Conservation (phyloP, 2,329 filamentous ascomycete genomes). For the Fonsecaea monophora region DNA sequence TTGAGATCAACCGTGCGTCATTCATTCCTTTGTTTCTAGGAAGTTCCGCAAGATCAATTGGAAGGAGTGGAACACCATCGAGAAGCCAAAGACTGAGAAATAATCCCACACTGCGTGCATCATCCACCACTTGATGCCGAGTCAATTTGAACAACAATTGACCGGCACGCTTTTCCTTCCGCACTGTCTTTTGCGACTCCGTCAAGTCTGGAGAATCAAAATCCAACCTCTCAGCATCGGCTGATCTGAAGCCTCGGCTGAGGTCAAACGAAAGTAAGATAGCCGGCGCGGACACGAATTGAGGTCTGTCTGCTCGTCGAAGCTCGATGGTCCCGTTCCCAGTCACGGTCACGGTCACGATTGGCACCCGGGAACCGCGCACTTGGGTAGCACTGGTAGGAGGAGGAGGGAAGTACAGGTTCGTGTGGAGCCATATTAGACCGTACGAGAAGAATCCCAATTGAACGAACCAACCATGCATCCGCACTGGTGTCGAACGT, state of each 20-base stretch:
- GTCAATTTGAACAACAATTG: too few relatives aligned
- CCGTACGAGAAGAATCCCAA: not conserved
- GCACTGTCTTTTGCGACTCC: slow-evolving; percentile 51
- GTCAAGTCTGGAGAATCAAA: slow-evolving; percentile 47
- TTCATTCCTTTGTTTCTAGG: too few relatives aligned
- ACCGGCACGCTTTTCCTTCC: slow-evolving; percentile 40
- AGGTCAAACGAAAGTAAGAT: not conserved
- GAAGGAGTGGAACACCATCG: too few relatives aligned
- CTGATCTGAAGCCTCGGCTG: too few relatives aligned
- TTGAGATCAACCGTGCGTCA: slow-evolving; percentile 42
- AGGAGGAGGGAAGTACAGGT: slow-evolving; percentile 28
- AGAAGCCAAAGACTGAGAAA: too few relatives aligned
- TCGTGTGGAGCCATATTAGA: slow-evolving; percentile 27
- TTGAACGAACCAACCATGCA: too few relatives aligned
- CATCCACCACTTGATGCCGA: too few relatives aligned
- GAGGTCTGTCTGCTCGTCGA: too few relatives aligned
- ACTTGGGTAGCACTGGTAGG: not conserved
- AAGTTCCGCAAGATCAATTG: too few relatives aligned
- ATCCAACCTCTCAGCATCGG: not conserved
- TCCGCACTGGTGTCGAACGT: not conserved
- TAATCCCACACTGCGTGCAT: too few relatives aligned
- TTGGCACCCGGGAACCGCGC: not conserved
- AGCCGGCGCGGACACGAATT: too few relatives aligned
- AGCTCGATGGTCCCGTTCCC: not conserved
- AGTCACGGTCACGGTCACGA: not conserved